Conservation (phyloP, 2,329 filamentous ascomycete species). For the Fusarium euwallaceae region DNA sequence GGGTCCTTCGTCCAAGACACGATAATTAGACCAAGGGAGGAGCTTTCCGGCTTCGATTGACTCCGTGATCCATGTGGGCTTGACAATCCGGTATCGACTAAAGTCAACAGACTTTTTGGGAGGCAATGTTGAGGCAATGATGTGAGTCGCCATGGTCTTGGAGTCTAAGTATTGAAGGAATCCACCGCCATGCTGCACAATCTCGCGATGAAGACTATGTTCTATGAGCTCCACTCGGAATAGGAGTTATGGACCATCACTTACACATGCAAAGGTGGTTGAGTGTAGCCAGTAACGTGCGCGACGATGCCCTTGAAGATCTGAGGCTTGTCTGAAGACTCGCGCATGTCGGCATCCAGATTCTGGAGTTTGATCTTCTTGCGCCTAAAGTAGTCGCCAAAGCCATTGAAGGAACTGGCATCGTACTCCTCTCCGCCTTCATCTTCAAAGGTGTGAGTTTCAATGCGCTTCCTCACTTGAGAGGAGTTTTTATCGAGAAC, state of each 20-base stretch:
- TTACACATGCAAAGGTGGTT: constrained; percentile 86
- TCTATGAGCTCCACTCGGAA: constrained; percentile 25
- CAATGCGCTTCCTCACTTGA: constrained; percentile 71
- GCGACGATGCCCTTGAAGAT: constrained; percentile 94
- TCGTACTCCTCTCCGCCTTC: constrained; percentile 94
- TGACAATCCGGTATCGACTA: constrained; percentile 88
- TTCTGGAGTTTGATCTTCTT: constrained; percentile 99
- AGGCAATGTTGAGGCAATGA: constrained; percentile 90
- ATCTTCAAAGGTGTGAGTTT: constrained; percentile 78
- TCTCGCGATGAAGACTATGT: constrained; percentile 78
- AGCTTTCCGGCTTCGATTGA: constrained; percentile 85
- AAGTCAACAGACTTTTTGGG: constrained; percentile 96
- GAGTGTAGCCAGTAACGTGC: constrained; percentile 95
- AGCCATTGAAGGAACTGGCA: constrained; percentile 87
- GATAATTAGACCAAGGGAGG: constrained; percentile 87
- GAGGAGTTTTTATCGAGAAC: constrained; percentile 74
- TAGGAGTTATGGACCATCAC: constrained; percentile 35
- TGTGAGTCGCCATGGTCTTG: constrained; percentile 96
- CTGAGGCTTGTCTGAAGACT: constrained; percentile 76
- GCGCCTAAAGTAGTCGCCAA: constrained; percentile 90
- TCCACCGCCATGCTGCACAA: constrained; percentile 93
- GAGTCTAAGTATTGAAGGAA: constrained; percentile 95
- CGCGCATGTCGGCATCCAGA: constrained; percentile 84
- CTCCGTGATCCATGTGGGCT: constrained; percentile 93
- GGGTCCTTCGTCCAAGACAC: constrained; percentile 86